Evolutionary conservation across 2,329 filamentous ascomycete species (phyloP), one percentile per base, ranked within the genome.

Genomic region (Stagonosporopsis vannaccii): DNA sequence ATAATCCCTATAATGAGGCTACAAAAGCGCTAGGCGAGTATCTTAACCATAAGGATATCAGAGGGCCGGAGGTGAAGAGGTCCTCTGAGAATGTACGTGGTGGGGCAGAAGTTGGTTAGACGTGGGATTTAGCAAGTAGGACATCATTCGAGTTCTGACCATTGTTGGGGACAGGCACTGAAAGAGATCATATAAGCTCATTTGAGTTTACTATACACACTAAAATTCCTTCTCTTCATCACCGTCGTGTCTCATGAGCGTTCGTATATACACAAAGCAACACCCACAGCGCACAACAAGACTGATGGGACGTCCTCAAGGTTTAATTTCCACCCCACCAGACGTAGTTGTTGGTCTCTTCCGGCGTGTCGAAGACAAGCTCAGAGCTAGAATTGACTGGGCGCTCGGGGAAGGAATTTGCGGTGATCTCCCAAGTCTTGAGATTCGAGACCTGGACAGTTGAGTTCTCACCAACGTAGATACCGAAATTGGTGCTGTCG

Each of bases 251-350:
- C 7, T 53, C 36, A n/a, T 46, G 20, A 20, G 15, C 30, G 13
- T 32, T 20, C 22, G 22, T 9, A 7, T 39, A 32, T 48, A 35
- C 33, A 42, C 40, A 43, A 30, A 13, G 13, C 30, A 32, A 32
- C 13, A n/a, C 30, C 13, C 13, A 32, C 4, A 13, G 28, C 28
- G 28, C 28, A 13, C 3, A 28, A 33, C 17, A 33, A 35, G 6
- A 13, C 3, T 17, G n/a, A n/a, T n/a, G n/a, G n/a, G n/a, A n/a
- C n/a, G n/a, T 19, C 17, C 7, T 37, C 35, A 23, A 13, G 13
- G 4, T 30, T 30, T 74, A 79, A 56, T 76, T 74, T 5, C 78
- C 78, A 26, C 68, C n/a, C 79, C 79, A 81, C 79, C 79, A 81
- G 12, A 71, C 70, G 56, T 79, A 78, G 63, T 81, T 76, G 54